Conservation (phyloP, 345 rosid species). For the Excoecaria cochinchinensis region DNA sequence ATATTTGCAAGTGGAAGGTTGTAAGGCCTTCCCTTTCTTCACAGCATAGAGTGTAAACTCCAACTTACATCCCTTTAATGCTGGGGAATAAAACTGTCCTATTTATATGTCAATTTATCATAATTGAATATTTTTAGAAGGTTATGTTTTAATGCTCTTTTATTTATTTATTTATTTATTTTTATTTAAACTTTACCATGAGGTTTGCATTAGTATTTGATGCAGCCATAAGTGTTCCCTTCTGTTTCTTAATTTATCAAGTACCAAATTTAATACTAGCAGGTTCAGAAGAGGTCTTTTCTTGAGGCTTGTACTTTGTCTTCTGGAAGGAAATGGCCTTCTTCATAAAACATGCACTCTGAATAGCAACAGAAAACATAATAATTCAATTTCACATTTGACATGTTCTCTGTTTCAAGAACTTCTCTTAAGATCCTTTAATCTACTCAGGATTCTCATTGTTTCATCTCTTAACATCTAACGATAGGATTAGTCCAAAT, state of each 20-base stretch:
- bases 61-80: background rate
- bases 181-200: background rate
- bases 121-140: background rate
- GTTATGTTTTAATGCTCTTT: background rate
- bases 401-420: no score
- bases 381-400: no score
- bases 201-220: background rate
- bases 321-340: no score
- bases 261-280: background rate
- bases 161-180: no score
- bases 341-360: no score
- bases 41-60: background rate
- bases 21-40: background rate
- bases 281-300: background rate
- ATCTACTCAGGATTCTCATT: background rate
- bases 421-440: background rate
- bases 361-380: no score
- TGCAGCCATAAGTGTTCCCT: background rate
- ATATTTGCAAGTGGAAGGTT: background rate
- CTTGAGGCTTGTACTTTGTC: background rate
- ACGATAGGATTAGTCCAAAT: background rate
- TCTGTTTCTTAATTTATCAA: background rate
- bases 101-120: background rate
- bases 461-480: background rate
- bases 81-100: background rate